phyloP scores from a whole-genome alignment of 768 basidiomycete species.

The Lactarius pseudohatsudake region DNA sequence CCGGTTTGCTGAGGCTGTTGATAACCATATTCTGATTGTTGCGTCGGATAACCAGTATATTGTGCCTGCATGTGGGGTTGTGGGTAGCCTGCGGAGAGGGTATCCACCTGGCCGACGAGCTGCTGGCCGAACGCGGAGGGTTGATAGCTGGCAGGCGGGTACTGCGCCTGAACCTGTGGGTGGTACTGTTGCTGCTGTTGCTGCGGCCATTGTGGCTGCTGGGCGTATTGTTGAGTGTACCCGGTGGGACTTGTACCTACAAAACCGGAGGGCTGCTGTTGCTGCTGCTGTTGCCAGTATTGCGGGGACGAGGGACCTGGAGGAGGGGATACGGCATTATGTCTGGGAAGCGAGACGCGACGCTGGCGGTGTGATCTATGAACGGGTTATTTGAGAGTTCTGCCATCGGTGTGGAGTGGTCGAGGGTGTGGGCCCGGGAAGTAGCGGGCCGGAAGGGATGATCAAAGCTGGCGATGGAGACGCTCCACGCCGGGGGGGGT shows the following conservation, averaged over 20 bases:
- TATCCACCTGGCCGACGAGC: constrained; percentile 24
- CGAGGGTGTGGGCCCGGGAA: not conserved
- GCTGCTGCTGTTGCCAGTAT: constrained; percentile 44
- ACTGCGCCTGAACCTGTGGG: constrained; percentile 25
- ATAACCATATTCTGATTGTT: constrained; percentile 25
- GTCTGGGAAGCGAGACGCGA: constrained; percentile 59
- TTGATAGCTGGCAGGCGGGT: constrained; percentile 21
- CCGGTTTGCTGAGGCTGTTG: constrained; percentile 30
- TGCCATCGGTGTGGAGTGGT: constrained; percentile 22
- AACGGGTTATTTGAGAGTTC: constrained; percentile 68
- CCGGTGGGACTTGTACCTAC: constrained; percentile 27
- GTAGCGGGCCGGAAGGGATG: not conserved
- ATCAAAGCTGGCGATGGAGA: too few species aligned
- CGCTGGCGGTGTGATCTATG: constrained; percentile 47
- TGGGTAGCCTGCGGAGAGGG: constrained; percentile 27
- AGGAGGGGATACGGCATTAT: constrained; percentile 38
- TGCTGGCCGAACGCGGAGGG: constrained; percentile 23
- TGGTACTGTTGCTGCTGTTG: constrained; percentile 25
- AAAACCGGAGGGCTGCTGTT: constrained; percentile 15
- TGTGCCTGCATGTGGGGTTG: constrained; percentile 34
- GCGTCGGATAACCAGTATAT: constrained; percentile 32
- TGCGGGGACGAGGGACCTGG: constrained; percentile 26
- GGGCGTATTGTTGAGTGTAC: constrained; percentile 28
- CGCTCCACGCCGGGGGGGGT: not conserved
- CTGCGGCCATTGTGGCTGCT: constrained; percentile 17